Conservation (phyloP, 2,329 filamentous ascomycete genomes). For the Paecilomyces formosus region DNA sequence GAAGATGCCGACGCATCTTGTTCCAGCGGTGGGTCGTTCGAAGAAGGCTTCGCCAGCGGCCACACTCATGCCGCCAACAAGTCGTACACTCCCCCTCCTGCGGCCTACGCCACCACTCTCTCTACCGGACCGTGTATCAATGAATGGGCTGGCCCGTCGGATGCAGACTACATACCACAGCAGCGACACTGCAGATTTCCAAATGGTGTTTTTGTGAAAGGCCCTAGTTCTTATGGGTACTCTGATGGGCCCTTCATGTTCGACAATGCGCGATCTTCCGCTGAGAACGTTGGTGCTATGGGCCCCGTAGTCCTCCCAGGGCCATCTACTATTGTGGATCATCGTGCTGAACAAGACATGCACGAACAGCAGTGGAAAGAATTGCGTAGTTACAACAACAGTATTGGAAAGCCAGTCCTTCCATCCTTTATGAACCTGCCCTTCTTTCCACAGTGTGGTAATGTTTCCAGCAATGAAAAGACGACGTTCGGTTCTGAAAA, state of each 20-base stretch:
- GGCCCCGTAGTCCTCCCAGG: neutral
- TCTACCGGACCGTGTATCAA: neutral
- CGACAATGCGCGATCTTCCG: neutral
- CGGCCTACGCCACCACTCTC: neutral
- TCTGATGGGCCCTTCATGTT: constrained; percentile 2
- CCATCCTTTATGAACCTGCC: neutral
- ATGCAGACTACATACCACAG: neutral
- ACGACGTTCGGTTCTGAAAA: neutral
- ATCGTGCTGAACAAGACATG: neutral
- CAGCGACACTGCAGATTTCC: neutral
- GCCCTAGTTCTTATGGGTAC: neutral
- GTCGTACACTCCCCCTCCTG: constrained; percentile 2
- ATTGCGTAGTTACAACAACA: neutral
- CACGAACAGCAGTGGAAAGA: neutral
- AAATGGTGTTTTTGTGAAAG: neutral
- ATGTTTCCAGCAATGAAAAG: neutral
- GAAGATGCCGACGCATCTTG: neutral
- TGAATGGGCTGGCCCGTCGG: neutral
- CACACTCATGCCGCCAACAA: neutral
- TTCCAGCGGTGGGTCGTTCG: neutral
- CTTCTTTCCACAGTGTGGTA: neutral
- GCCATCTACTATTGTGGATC: neutral
- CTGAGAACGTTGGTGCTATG: neutral
- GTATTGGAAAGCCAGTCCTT: neutral
- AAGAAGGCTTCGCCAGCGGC: neutral